phyloP scores from a whole-genome alignment of 768 basidiomycete genomes.

The Psilocybe sp. region DNA sequence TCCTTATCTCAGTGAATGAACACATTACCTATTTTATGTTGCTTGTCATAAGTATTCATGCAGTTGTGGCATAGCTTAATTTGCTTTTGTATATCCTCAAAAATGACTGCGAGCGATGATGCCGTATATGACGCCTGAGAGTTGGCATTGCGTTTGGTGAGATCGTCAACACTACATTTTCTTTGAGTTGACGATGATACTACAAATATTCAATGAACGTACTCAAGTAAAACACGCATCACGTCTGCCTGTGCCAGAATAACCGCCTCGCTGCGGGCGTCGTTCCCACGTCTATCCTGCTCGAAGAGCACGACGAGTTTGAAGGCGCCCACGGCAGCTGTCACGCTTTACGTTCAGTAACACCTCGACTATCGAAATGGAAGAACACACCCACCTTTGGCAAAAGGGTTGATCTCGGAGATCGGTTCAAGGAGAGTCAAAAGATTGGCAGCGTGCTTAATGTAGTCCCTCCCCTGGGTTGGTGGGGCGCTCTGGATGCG shows the following conservation, averaged over 20 bases:
- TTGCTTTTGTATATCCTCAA: no score
- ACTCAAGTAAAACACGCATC: constrained; percentile 19
- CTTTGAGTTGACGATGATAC: neutral
- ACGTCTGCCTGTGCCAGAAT: constrained; percentile 15
- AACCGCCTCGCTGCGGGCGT: constrained; percentile 11
- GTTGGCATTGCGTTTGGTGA: no score
- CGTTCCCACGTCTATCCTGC: constrained; percentile 15
- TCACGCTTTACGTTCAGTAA: no score
- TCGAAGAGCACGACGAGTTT: constrained; percentile 13
- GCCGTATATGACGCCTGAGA: no score
- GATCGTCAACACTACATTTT: neutral
- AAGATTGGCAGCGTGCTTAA: constrained; percentile 15
- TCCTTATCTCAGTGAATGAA: no score
- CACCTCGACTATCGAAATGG: no score
- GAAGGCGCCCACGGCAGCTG: constrained; percentile 13
- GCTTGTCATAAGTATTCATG: no score
- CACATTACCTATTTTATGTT: no score
- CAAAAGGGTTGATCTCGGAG: constrained; percentile 13
- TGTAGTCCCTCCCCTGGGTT: constrained; percentile 10
- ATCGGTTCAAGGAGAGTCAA: constrained; percentile 12
- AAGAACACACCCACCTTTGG: constrained; percentile 15
- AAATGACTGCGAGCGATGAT: no score
- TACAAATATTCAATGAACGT: neutral
- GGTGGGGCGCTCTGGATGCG: constrained; percentile 11
- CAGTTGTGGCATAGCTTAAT: no score